These are phyloP conservation scores for Erodium maritimum DNA, from an alignment of 345 rosid species.

Conservation along the genomic window DNA sequence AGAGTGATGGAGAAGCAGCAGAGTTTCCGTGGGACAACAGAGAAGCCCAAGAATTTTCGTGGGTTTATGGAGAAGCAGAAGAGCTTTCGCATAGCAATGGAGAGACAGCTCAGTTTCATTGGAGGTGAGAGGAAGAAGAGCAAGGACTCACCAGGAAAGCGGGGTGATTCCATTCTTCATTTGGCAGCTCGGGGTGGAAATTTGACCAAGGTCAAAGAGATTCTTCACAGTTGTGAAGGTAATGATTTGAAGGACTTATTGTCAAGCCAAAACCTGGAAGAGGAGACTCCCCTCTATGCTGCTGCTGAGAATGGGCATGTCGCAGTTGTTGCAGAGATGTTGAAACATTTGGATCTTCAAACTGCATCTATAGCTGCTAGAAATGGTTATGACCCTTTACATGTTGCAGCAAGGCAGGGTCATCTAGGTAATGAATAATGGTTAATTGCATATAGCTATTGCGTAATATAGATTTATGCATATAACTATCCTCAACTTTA, in stretches of 20 bases:
- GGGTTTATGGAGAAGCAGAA: slow-evolving; percentile 83
- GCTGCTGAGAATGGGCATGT: slow-evolving; percentile 81
- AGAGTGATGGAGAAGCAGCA: slow-evolving; percentile 45
- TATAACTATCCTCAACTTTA: too few relatives aligned
- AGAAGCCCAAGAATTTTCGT: slow-evolving; percentile 41
- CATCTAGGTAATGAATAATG: slow-evolving; percentile 97
- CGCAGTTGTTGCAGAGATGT: slow-evolving; percentile 50
- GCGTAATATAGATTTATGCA: too few relatives aligned
- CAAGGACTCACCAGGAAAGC: slow-evolving; percentile 86
- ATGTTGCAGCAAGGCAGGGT: slow-evolving; percentile 91
- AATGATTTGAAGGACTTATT: slow-evolving; percentile 43
- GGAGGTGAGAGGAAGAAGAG: slow-evolving; percentile 62
- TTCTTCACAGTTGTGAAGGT: slow-evolving; percentile 35
- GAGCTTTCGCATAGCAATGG: slow-evolving; percentile 81
- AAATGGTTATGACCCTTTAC: slow-evolving; percentile 87
- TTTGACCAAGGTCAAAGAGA: slow-evolving; percentile 45
- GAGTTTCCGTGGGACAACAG: slow-evolving; percentile 35
- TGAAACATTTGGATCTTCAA: slow-evolving; percentile 63
- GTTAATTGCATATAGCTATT: too few relatives aligned
- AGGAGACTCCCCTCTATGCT: slow-evolving; percentile 86
- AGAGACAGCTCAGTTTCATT: slow-evolving; percentile 88
- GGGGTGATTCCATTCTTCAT: slow-evolving; percentile 86
- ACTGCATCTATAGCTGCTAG: slow-evolving; percentile 62
- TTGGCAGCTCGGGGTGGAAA: slow-evolving; percentile 79
- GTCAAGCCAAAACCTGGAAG: slow-evolving; percentile 68